Percentiles rank a stretch among this genome's conserved stretches.
Evolutionary conservation across 441 rosid genomes (phyloP).

Genomic region (Pelargonium myrrhifolium): DNA sequence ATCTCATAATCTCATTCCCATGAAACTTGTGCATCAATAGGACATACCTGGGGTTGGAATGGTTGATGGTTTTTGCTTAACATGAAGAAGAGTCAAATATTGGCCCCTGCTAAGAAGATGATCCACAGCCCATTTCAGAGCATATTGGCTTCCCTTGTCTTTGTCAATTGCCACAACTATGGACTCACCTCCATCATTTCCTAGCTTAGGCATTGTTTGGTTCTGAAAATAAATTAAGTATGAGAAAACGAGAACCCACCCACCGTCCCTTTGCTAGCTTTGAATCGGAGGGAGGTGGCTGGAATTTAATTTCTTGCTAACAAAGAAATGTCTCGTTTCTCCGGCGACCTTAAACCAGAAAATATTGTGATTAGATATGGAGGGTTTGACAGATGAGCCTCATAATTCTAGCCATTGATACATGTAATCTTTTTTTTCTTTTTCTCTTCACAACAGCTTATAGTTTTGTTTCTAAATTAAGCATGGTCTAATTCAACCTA

Average conservation of each 20-base stretch:
- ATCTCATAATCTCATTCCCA: too few relatives aligned
- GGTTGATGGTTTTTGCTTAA: constrained; percentile 32
- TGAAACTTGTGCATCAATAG: not conserved
- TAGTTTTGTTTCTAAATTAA: not conserved
- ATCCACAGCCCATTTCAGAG: constrained; percentile 75
- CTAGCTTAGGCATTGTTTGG: constrained; percentile 14
- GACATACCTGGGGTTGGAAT: constrained; percentile 28
- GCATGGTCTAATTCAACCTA: not conserved
- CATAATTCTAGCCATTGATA: not conserved
- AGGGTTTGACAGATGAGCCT: not conserved
- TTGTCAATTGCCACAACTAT: constrained; percentile 68
- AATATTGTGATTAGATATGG: constrained; percentile 1
- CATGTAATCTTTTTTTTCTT: not conserved
- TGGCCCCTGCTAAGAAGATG: constrained; percentile 53
- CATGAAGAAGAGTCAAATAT: constrained; percentile 56
- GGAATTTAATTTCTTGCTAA: not conserved
- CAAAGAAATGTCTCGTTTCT: not conserved
- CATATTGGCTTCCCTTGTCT: constrained; percentile 75
- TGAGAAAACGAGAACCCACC: not conserved
- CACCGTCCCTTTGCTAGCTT: constrained; percentile 3
- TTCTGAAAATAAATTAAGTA: not conserved
- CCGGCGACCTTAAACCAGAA: not conserved
- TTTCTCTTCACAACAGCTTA: constrained; percentile 1
- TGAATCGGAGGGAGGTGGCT: not conserved
- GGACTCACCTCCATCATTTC: constrained; percentile 21